These are phyloP conservation scores for Claviceps sp. DNA, from an alignment of 2,329 filamentous ascomycete species.

Conservation along the genomic window DNA sequence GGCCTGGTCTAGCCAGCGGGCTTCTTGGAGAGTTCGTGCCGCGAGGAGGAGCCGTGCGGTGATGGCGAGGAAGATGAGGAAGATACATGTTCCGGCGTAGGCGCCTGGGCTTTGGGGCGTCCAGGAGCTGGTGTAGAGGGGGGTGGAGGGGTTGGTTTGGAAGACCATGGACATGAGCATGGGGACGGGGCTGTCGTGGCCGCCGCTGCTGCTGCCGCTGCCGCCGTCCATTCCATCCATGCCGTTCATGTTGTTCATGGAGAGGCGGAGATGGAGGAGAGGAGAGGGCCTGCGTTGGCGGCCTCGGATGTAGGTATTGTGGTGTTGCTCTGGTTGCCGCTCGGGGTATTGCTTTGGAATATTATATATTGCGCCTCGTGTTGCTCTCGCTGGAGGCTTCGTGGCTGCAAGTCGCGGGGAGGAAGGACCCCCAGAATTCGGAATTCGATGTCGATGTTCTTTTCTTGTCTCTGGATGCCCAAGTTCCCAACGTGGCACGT, in stretches of 20 bases:
- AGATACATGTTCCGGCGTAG: slow-evolving; percentile 87
- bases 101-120: slow-evolving; percentile 53
- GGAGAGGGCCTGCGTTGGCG: neutral
- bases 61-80: slow-evolving; percentile 64
- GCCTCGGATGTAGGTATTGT: neutral
- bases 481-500: too few species aligned
- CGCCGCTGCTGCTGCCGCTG: slow-evolving; percentile 2
- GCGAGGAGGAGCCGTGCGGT: slow-evolving; percentile 60
- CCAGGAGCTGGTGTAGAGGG: slow-evolving; percentile 54
- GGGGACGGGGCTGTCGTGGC: slow-evolving; percentile 5
- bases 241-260: slow-evolving; percentile 11
- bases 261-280: neutral
- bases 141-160: slow-evolving; percentile 36
- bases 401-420: too few species aligned
- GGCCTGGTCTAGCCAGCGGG: slow-evolving; percentile 56
- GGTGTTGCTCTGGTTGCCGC: too few species aligned
- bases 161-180: slow-evolving; percentile 42
- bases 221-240: slow-evolving; percentile 8
- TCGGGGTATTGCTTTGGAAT: too few species aligned
- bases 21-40: slow-evolving; percentile 48
- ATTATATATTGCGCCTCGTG: too few species aligned
- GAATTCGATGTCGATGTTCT: too few species aligned
- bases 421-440: too few species aligned
- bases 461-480: too few species aligned
- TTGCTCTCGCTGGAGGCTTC: too few species aligned